Base-by-base conservation (phyloP, 208 protist species). In the Leishmania amazonensis region DNA sequence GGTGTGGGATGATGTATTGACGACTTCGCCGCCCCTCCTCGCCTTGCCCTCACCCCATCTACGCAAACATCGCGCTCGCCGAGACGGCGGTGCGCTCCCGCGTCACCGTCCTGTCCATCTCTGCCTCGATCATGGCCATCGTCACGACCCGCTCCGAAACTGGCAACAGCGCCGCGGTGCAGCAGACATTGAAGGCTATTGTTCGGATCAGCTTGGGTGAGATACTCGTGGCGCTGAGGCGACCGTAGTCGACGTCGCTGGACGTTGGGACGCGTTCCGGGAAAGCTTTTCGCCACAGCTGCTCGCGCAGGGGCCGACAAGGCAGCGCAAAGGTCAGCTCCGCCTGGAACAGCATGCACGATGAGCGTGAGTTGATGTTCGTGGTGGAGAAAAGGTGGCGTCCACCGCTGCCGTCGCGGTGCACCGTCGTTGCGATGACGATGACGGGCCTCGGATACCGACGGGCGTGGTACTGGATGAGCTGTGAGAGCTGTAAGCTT, bases 391-490 rank as follows among this genome's bases (percentile, higher is more conserved):
- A 80, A 31, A 83, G 83, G 49, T 74, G 72, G 11, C 80, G 72
- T 2, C 85, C 85, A 45, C 85, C 81, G 31, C 85, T 53, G 60
- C 80, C 81, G 65, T 83, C 83, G 54, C 78, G 75, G 49, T 81
- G 83, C 5, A 86, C 89, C 9, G 92, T 96, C n/a, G 92, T 96
- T 7, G 91, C 95, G 54, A 97, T 88, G 47, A 98, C 90, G 60
- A 98, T 88, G 28, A 98, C 88, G 8, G 95, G 94, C 40, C 88
- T 68, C 31, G 93, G 88, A 77, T 95, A 97, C 21, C 85, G 86
- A 71, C 87, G 81, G 24, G 94, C 88, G 80, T 98, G 91, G 83
- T 96, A 98, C 76, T 95, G 85, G 47, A 98, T 94, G 28, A 97
- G 79, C 84, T 95, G 89, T 71, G 91, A 85, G 42, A 95, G 73